Evolutionary conservation across 257 asterid genomes (phyloP).

Genomic region (Echium plantagineum): DNA sequence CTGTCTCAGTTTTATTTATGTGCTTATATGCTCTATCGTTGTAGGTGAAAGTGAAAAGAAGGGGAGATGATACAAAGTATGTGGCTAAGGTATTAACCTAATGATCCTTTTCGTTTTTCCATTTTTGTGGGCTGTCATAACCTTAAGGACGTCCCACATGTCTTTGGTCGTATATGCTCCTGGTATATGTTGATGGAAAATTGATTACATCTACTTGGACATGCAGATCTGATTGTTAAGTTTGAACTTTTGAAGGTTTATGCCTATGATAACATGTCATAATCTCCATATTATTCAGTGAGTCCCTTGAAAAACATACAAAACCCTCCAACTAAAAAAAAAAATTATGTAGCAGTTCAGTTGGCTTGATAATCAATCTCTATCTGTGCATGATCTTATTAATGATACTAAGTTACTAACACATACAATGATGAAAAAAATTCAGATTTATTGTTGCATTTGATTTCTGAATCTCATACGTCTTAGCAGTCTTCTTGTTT

Average conservation of each 20-base stretch:
- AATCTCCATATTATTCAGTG: neutral
- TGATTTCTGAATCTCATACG: neutral
- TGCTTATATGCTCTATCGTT: conserved; percentile 13
- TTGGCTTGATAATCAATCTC: too few species aligned
- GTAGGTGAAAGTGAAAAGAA: conserved; percentile 84
- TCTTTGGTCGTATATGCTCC: neutral
- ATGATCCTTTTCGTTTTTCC: neutral
- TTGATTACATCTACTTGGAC: neutral
- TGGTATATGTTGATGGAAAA: neutral
- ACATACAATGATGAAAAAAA: too few species aligned
- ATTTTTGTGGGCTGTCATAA: neutral
- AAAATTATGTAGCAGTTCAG: too few species aligned
- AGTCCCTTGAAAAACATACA: neutral
- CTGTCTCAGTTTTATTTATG: conserved; percentile 1
- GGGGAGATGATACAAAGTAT: conserved; percentile 84
- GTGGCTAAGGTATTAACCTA: conserved; percentile 67
- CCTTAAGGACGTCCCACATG: neutral
- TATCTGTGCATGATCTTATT: too few species aligned
- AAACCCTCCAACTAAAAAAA: neutral
- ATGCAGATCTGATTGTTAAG: neutral
- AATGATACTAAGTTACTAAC: neutral
- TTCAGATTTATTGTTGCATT: neutral
- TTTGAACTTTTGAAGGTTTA: neutral
- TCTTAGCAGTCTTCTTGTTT: neutral
- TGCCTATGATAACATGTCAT: neutral